These are phyloP conservation scores for Aquilaria malaccensis DNA, from an alignment of 345 rosid genomes.

Conservation along the genomic window DNA sequence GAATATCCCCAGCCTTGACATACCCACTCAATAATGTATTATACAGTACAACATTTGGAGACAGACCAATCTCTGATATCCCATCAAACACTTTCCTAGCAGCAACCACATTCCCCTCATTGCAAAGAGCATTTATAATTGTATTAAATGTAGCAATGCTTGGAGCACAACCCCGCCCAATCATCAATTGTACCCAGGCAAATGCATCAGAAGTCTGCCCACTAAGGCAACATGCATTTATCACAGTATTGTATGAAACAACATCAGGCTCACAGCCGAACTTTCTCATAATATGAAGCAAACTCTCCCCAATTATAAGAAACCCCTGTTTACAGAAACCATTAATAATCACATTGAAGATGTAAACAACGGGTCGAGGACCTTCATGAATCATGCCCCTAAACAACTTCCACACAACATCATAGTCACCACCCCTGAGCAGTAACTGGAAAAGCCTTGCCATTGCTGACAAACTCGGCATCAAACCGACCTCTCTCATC, in stretches of 20 bases:
- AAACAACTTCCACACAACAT: slow-evolving; percentile 56
- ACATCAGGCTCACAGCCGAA: slow-evolving; percentile 48
- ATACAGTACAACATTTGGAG: slow-evolving; percentile 38
- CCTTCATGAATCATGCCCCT: slow-evolving; percentile 52
- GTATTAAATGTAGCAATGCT: slow-evolving; percentile 40
- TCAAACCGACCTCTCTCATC: slow-evolving; percentile 45
- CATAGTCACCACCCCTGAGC: slow-evolving; percentile 53
- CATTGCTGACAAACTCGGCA: slow-evolving; percentile 52
- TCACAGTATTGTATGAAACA: slow-evolving; percentile 51
- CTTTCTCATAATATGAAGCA: slow-evolving; percentile 52
- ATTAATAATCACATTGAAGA: slow-evolving; percentile 42
- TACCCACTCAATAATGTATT: slow-evolving; percentile 63
- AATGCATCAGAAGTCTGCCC: slow-evolving; percentile 38
- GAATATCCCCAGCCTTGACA: slow-evolving; percentile 54
- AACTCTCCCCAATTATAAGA: slow-evolving; percentile 40
- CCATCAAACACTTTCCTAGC: slow-evolving; percentile 44
- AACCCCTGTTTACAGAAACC: slow-evolving; percentile 54
- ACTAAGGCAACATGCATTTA: slow-evolving; percentile 42
- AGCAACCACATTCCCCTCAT: slow-evolving; percentile 43
- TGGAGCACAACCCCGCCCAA: slow-evolving; percentile 43
- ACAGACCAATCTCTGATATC: slow-evolving; percentile 37
- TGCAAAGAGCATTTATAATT: slow-evolving; percentile 48
- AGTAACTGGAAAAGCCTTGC: slow-evolving; percentile 42
- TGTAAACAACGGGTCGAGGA: slow-evolving; percentile 40
- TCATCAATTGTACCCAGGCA: slow-evolving; percentile 46